Conservation (phyloP, 306 rosid genomes). For the Styphnolobium japonicum region DNA sequence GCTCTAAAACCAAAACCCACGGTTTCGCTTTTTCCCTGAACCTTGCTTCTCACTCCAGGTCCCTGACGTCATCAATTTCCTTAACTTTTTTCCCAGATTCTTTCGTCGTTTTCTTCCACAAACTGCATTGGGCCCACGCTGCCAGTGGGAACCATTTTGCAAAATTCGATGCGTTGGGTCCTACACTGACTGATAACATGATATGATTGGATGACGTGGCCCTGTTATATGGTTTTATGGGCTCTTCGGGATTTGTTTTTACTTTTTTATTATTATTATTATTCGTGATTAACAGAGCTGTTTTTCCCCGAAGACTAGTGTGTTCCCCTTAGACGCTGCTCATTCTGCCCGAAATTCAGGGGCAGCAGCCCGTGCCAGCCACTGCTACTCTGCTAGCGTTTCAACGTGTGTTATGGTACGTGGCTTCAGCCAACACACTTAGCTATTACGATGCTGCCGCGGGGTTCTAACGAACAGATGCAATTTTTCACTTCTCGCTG, state of each 20-base stretch:
- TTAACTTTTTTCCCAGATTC: conserved; percentile 35
- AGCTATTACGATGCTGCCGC: conserved; percentile 21
- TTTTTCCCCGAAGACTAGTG: conserved; percentile 30
- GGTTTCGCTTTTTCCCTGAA: conserved; percentile 57
- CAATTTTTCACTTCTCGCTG: background rate
- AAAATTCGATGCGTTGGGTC: conserved; percentile 22
- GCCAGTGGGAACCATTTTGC: conserved; percentile 8
- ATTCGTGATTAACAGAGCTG: background rate
- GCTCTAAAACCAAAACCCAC: conserved; percentile 46
- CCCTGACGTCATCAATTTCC: conserved; percentile 35
- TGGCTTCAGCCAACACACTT: background rate
- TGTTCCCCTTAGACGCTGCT: conserved; percentile 13
- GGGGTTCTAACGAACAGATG: conserved; percentile 12
- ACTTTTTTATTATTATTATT: background rate
- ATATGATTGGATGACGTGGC: conserved; percentile 36
- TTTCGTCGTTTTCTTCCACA: conserved; percentile 52
- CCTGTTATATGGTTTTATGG: background rate
- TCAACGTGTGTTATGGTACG: conserved; percentile 33
- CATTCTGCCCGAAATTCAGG: conserved; percentile 4
- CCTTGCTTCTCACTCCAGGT: conserved; percentile 46
- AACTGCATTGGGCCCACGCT: conserved; percentile 12
- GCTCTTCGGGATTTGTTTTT: conserved; percentile 31
- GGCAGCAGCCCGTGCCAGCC: conserved; percentile 30
- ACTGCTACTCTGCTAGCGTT: background rate
- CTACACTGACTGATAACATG: conserved; percentile 28